Percentiles rank a stretch among this genome's conserved stretches.
Conservation (phyloP, 2,329 filamentous ascomycete species). For the Fusarium domesticum region DNA sequence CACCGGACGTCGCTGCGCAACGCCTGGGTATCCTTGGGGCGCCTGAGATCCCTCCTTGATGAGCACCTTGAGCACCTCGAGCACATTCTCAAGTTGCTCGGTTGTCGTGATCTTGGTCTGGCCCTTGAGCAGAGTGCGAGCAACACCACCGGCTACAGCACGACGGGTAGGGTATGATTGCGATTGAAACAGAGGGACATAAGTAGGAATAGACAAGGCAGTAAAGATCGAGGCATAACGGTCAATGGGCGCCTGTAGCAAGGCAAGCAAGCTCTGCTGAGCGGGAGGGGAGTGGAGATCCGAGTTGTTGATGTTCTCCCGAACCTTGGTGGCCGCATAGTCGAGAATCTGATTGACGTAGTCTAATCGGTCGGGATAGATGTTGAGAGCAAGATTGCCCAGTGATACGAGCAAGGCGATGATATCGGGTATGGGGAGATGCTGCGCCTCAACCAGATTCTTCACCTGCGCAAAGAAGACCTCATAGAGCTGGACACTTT, state of each 20-base stretch:
- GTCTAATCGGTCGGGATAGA: conserved; percentile 88
- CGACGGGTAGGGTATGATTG: conserved; percentile 91
- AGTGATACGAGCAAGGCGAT: conserved; percentile 93
- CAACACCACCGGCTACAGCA: conserved; percentile 86
- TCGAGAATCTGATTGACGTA: conserved; percentile 93
- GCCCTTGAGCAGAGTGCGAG: conserved; percentile 76
- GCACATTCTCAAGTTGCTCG: conserved; percentile 79
- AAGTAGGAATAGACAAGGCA: conserved; percentile 88
- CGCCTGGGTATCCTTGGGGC: conserved; percentile 78
- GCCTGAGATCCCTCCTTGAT: conserved; percentile 89
- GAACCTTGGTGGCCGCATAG: conserved; percentile 82
- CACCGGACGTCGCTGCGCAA: conserved; percentile 67
- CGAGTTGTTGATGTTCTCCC: conserved; percentile 89
- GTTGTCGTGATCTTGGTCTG: conserved; percentile 74
- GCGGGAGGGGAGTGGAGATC: conserved; percentile 85
- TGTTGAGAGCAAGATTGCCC: conserved; percentile 88
- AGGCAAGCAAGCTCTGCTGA: conserved; percentile 83
- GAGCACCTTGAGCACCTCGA: conserved; percentile 84
- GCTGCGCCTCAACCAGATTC: conserved; percentile 85
- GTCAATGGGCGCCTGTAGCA: conserved; percentile 87
- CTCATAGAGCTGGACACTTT: conserved; percentile 87
- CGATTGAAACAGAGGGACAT: conserved; percentile 82
- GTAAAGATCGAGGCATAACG: conserved; percentile 94
- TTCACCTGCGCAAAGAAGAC: conserved; percentile 97
- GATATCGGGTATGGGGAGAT: conserved; percentile 89